Evolutionary conservation across 129 eudicot genomes (phyloP).

Genomic region (Tagetes erecta): DNA sequence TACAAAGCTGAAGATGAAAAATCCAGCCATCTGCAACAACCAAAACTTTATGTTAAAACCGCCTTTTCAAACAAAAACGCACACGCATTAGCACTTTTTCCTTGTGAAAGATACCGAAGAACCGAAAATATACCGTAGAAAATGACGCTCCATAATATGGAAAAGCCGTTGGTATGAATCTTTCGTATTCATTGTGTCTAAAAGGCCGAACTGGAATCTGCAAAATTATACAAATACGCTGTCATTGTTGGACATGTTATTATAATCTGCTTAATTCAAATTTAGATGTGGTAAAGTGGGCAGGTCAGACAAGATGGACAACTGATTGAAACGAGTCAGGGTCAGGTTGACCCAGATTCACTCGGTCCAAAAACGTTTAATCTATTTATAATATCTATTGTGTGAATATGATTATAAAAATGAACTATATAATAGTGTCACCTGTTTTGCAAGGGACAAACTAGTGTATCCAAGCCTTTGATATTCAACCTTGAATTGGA

Average conservation of each 20-base stretch:
- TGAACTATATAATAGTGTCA: constrained; percentile 2
- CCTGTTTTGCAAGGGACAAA: constrained; percentile 57
- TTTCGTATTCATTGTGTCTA: constrained; percentile 84
- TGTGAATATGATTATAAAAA: not conserved
- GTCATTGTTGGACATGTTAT: not conserved
- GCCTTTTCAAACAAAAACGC: not conserved
- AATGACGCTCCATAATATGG: constrained; percentile 50
- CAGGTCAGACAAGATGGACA: not conserved
- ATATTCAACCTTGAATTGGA: constrained; percentile 95
- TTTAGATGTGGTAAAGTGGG: constrained; percentile 27
- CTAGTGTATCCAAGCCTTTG: constrained; percentile 88
- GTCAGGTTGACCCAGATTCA: not conserved
- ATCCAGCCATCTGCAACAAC: constrained; percentile 74
- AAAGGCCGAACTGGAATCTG: constrained; percentile 68
- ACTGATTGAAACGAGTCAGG: not conserved
- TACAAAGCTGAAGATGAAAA: constrained; percentile 63
- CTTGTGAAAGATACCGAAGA: not conserved
- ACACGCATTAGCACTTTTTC: not conserved
- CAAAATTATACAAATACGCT: not conserved
- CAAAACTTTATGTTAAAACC: constrained; percentile 14
- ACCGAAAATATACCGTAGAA: constrained; percentile 2
- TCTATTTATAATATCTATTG: not conserved
- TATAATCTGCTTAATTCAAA: constrained; percentile 38
- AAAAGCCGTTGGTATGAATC: constrained; percentile 75
- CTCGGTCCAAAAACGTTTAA: not conserved